phyloP scores from a whole-genome alignment of 805 yeast genomes.

The Barnettozyma wickerhamii region DNA sequence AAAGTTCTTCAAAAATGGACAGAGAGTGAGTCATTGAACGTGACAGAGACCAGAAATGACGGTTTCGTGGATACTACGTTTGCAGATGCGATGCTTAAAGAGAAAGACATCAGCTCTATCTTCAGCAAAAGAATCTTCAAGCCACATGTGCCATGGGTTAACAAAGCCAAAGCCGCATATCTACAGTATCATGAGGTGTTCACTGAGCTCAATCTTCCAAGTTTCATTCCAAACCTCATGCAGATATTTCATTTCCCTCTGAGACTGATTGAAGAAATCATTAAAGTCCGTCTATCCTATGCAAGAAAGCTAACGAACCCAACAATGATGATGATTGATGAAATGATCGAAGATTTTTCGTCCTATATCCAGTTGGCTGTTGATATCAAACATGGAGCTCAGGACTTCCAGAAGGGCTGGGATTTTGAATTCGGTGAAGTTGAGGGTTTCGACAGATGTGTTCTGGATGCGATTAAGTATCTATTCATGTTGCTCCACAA shows the following conservation, averaged over 20 bases:
- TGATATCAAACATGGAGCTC: slow-evolving; percentile 63
- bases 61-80: slow-evolving; percentile 60
- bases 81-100: slow-evolving; percentile 80
- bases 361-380: slow-evolving; percentile 72
- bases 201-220: slow-evolving; percentile 67
- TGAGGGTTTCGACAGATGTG: slow-evolving; percentile 57
- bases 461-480: slow-evolving; percentile 69
- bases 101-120: slow-evolving; percentile 66
- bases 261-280: slow-evolving; percentile 72
- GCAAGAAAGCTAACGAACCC: slow-evolving; percentile 79
- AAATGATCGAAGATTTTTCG: slow-evolving; percentile 81
- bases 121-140: slow-evolving; percentile 65
- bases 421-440: slow-evolving; percentile 61
- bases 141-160: slow-evolving; percentile 75
- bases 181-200: slow-evolving; percentile 57
- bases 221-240: slow-evolving; percentile 60
- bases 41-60: slow-evolving; percentile 36
- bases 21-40: slow-evolving; percentile 75
- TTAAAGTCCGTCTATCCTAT: slow-evolving; percentile 66
- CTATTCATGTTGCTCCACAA: slow-evolving; percentile 66
- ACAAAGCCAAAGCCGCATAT: slow-evolving; percentile 72
- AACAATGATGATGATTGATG: slow-evolving; percentile 94
- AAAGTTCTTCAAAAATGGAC: slow-evolving; percentile 70
- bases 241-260: slow-evolving; percentile 73
- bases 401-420: slow-evolving; percentile 64